Base-by-base conservation (phyloP, 108 stramenopile genomes). In the Pseudonitzschia multiseries region DNA sequence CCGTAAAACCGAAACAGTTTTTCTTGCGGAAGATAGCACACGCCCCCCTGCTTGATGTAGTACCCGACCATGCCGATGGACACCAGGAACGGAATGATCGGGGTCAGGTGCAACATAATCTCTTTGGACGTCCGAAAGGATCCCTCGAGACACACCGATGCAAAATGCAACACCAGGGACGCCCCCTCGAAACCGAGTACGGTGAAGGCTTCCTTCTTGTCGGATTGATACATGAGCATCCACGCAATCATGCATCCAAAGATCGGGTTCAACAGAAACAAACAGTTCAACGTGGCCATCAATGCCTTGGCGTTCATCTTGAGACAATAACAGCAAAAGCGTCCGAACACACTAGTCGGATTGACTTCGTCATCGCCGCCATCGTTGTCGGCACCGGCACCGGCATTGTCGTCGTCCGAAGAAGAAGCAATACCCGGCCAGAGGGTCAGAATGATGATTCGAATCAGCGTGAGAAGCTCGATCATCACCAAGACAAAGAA, bases 231-330 rank as follows among this genome's bases (percentile, higher is more conserved):
- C 27, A 77, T 36, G 22, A 77, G 63, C 70, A 77, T 77, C 76
- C 76, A 77, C 15, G 76, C 76, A 63, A 77, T 65, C 44, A 77
- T 28, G 54, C 70, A 77, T 53, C 76, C 76, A 65, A 77, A 77
- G 62, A 77, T 64, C 12, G 76, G 76, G 64, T 77, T 77, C 63
- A 77, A 13, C 5, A 77, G 21, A 21, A 77, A 61, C 20, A 77
- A 28, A 56, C 60, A 65, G 48, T 71, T 64, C 33, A 77, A 18
- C 3, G 63, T 13, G 36, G 15, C 44, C 44, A 77, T 44, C 4
- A 70, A 14, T 20, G 42, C 29, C 27, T 71, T 70, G 18, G 59
- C 70, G 18, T 70, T 64, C 70, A 56, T 69, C 33, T 50, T 48
- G 0, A 77, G 51, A 52, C 69, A 77, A 40, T 44, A 56, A 32